phyloP scores from a whole-genome alignment of 179 eudicot genomes.

The Sideroxylon spinosum region DNA sequence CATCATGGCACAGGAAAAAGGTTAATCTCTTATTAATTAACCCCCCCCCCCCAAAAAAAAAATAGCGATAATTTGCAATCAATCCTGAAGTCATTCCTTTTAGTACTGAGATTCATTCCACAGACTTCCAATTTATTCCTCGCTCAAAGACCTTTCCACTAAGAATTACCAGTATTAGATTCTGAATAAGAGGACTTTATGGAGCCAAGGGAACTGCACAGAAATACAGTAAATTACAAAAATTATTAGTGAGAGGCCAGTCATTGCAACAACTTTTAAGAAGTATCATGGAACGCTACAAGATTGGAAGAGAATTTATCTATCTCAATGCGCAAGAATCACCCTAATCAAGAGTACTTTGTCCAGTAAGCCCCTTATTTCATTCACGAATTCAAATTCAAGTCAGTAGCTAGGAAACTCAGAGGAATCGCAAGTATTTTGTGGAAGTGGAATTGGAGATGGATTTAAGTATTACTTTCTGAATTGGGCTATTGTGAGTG shows the following conservation, averaged over 20 bases:
- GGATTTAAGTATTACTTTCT: too few relatives aligned
- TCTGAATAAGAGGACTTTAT: neutral
- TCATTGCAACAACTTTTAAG: neutral
- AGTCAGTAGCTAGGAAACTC: too few relatives aligned
- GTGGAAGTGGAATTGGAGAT: too few relatives aligned
- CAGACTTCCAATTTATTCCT: neutral
- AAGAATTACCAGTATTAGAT: neutral
- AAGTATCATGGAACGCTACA: neutral
- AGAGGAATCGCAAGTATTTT: too few relatives aligned
- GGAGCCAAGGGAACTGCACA: neutral
- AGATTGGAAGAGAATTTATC: too few relatives aligned
- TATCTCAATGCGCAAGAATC: too few relatives aligned
- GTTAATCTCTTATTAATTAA: neutral
- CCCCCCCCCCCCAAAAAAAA: too few relatives aligned
- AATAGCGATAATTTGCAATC: neutral
- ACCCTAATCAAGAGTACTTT: too few relatives aligned
- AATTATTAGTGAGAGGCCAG: neutral
- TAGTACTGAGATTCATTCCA: neutral
- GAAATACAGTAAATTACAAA: neutral
- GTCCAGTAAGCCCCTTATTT: too few relatives aligned
- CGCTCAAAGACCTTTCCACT: conserved; percentile 3
- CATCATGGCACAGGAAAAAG: neutral
- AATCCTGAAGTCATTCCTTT: neutral
- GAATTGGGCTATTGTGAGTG: too few relatives aligned
- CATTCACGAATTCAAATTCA: too few relatives aligned